Percentiles rank a stretch among this genome's conserved stretches.
These are phyloP conservation scores for Phytophthora citrophthora DNA, from an alignment of 352 stramenopile genomes.

Conservation along the genomic window DNA sequence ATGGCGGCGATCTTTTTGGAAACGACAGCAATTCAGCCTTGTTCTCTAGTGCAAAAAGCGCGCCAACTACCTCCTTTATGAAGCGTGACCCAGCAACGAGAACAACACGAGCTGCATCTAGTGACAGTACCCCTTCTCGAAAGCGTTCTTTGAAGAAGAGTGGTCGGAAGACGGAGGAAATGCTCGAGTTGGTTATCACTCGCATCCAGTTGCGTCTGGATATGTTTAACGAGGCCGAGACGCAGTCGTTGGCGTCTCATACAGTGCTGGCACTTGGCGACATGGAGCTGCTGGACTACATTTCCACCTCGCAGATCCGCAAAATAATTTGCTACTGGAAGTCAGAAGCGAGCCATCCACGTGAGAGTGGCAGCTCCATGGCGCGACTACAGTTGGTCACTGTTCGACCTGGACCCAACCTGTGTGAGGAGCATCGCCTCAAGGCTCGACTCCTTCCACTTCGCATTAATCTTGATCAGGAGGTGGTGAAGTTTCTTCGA, in stretches of 20 bases:
- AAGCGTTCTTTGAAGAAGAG: slow-evolving; percentile 82
- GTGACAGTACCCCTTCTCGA: slow-evolving; percentile 19
- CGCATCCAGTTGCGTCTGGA: slow-evolving; percentile 87
- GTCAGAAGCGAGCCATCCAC: slow-evolving; percentile 78
- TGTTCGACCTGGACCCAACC: slow-evolving; percentile 71
- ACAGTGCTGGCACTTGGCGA: slow-evolving; percentile 79
- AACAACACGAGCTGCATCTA: slow-evolving; percentile 31
- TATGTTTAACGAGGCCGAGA: slow-evolving; percentile 80
- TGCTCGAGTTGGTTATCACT: slow-evolving; percentile 84
- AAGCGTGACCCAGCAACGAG: slow-evolving; percentile 37
- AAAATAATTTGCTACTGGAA: slow-evolving; percentile 93
- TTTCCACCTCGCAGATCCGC: slow-evolving; percentile 89
- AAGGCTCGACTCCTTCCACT: slow-evolving; percentile 79
- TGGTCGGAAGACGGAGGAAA: slow-evolving; percentile 89
- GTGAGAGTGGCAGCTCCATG: slow-evolving; percentile 87
- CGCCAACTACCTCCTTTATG: slow-evolving; percentile 42
- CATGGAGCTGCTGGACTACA: slow-evolving; percentile 89
- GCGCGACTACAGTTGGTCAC: slow-evolving; percentile 83
- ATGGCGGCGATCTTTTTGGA: slow-evolving; percentile 62
- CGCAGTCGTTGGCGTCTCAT: slow-evolving; percentile 78
- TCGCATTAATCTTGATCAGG: slow-evolving; percentile 87
- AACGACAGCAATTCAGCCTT: slow-evolving; percentile 37
- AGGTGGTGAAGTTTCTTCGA: slow-evolving; percentile 87
- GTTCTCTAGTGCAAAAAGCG: slow-evolving; percentile 49
- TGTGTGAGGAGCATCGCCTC: slow-evolving; percentile 86